Evolutionary conservation across 2,329 filamentous ascomycete genomes (phyloP), one percentile per base, ranked within the genome.

Genomic region (Ascomycota sp.): DNA sequence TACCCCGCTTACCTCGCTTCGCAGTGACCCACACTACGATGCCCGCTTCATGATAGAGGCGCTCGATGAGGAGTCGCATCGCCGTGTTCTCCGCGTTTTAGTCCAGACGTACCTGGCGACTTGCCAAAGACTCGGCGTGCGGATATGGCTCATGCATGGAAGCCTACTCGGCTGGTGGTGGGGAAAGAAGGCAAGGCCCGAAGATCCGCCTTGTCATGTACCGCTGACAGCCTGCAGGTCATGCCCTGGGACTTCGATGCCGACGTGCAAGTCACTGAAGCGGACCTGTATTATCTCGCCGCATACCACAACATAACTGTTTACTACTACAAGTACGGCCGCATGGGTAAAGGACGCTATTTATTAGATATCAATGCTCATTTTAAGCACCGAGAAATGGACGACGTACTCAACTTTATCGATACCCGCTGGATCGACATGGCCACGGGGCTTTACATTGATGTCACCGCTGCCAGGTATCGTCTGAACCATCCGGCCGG

Each of bases 111-210:
- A 83, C 46, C 58, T 86, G 28, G 56, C 64, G 25, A 78, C 73
- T 20, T 75, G 78, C 43, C 55, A 59, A 29, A 63, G 69, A 23
- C 58, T 79, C 20, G 65, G 69, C 2, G 50, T 83, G 33, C 73
- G 85, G 47, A 83, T 79, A 5, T 86, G 80, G 80, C 66, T 86
- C 35, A 78, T 80, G 42, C 79, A 86, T 44, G 76, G 78, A n/a
- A 77, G 75, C n/a, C 55, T 86, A 20, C 56, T 89, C 21, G 80
- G 79, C 6, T 89, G 80, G 80, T 86, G 78, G 77, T 86, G 79
- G 79, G 81, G 80, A 40, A 59, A 59, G 28, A 56, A 54, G 46
- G 53, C 52, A 45, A 43, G 40, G 17, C 20, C 24, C 11, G 5
- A n/a, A 9, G 3, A 6, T 5, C 8, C 4, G n/a, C 12, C 10